phyloP scores from a whole-genome alignment of 805 yeast species.

The Ogataea sp. region DNA sequence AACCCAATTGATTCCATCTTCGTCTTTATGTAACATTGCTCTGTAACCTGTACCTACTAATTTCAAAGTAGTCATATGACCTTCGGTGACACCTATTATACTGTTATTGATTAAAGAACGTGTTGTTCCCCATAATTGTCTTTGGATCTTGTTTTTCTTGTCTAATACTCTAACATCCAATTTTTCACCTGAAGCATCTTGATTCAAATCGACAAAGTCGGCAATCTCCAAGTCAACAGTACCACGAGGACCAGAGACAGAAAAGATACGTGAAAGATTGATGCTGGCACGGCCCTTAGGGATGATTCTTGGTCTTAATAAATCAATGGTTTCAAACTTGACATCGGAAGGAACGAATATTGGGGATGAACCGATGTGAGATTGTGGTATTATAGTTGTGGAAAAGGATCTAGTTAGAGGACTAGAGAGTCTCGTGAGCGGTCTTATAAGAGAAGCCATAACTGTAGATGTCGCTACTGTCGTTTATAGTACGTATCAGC shows the following conservation, averaged over 20 bases:
- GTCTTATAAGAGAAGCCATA: too few species aligned
- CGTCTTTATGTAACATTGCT: constrained; percentile 62
- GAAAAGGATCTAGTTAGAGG: constrained; percentile 25
- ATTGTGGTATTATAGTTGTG: constrained; percentile 23
- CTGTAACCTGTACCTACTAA: constrained; percentile 97
- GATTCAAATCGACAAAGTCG: constrained; percentile 47
- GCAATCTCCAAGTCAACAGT: constrained; percentile 57
- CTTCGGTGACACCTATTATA: constrained; percentile 84
- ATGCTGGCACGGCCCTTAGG: constrained; percentile 59
- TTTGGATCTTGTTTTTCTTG: constrained; percentile 59
- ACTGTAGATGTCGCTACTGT: too few species aligned
- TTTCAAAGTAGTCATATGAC: constrained; percentile 79
- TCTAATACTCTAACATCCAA: constrained; percentile 42
- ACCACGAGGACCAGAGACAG: constrained; percentile 76
- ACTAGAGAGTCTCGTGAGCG: not conserved
- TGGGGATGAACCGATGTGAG: constrained; percentile 80
- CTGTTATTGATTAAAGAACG: constrained; percentile 73
- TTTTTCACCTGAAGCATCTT: constrained; percentile 30
- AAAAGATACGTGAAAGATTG: constrained; percentile 48
- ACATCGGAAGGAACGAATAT: constrained; percentile 62
- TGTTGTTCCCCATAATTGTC: constrained; percentile 92
- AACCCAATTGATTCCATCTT: constrained; percentile 48
- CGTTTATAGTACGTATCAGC: too few species aligned
- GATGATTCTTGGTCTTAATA: constrained; percentile 50
- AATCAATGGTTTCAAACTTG: constrained; percentile 33